Conservation (phyloP, 2,329 filamentous ascomycete species). For the Aspergillus jensenii region DNA sequence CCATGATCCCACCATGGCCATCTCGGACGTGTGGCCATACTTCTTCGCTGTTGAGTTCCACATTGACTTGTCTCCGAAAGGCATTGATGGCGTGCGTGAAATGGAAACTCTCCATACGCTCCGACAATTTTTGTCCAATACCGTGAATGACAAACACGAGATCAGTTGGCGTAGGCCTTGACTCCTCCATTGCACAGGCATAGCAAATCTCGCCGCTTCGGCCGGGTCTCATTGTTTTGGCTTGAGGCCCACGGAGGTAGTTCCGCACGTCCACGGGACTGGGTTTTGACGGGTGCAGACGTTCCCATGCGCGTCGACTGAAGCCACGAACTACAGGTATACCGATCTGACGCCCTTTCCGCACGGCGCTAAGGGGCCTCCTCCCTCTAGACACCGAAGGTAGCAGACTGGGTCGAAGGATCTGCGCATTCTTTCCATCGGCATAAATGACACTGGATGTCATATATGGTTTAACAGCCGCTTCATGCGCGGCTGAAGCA, state of each 20-base stretch:
- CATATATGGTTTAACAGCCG: conserved; percentile 60
- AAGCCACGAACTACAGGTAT: conserved; percentile 90
- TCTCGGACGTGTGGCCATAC: conserved; percentile 75
- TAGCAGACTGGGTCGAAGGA: conserved; percentile 80
- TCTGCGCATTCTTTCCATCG: conserved; percentile 71
- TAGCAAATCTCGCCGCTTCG: conserved; percentile 39
- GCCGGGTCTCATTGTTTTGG: conserved; percentile 24
- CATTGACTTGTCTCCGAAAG: conserved; percentile 80
- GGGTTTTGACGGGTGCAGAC: conserved; percentile 59
- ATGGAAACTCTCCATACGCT: conserved; percentile 92
- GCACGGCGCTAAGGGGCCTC: conserved; percentile 77
- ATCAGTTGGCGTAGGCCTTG: conserved; percentile 73
- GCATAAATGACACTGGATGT: conserved; percentile 86
- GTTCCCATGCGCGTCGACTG: conserved; percentile 73
- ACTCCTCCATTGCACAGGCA: conserved; percentile 64
- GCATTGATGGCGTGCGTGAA: conserved; percentile 95
- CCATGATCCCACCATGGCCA: conserved; percentile 87
- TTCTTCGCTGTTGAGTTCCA: conserved; percentile 72
- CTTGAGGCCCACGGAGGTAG: conserved; percentile 42
- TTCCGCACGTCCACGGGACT: conserved; percentile 42
- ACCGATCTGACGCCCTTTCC: conserved; percentile 78
- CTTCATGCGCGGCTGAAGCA: conserved; percentile 41
- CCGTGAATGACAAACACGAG: conserved; percentile 89
- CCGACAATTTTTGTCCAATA: conserved; percentile 93
- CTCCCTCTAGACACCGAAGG: conserved; percentile 84